A percentile compares a stretch with the other conserved stretches of the same genome.
Conservation (phyloP, 106 monocot genomes). For the Platanthera zijinensis region DNA sequence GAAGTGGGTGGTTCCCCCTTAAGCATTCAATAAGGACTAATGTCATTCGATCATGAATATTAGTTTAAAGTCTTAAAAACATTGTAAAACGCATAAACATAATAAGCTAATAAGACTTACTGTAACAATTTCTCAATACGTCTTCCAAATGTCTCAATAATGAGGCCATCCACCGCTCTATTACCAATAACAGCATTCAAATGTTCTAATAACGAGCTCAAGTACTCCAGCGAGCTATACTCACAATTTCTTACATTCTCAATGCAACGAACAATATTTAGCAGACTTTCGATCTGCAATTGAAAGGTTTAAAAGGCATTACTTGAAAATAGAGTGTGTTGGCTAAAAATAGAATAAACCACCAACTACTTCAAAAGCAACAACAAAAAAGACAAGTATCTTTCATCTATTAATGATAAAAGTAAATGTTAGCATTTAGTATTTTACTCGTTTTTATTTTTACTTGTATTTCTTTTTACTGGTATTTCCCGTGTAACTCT, state of each 20-base stretch:
- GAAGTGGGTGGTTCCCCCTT: background rate
- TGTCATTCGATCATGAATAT: background rate
- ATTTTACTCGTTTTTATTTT: too few species aligned
- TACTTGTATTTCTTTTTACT: too few species aligned
- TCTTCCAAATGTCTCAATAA: conserved; percentile 94
- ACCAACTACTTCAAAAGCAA: conserved; percentile 1
- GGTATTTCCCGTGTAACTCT: too few species aligned
- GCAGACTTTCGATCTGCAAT: conserved; percentile 65
- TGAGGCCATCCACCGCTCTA: conserved; percentile 79
- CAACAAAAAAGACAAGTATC: background rate
- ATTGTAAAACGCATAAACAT: background rate
- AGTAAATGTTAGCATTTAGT: too few species aligned
- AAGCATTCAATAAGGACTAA: background rate
- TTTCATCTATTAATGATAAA: too few species aligned
- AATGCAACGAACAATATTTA: conserved; percentile 56
- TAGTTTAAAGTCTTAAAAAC: background rate
- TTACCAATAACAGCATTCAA: conserved; percentile 62
- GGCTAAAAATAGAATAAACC: background rate
- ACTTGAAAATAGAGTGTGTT: background rate
- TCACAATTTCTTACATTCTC: conserved; percentile 33
- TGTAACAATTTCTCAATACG: conserved; percentile 71
- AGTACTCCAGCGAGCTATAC: conserved; percentile 62
- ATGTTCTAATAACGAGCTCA: conserved; percentile 68
- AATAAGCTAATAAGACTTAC: conserved; percentile 35
- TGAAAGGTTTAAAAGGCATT: background rate